Evolutionary conservation across 352 stramenopile species (phyloP).

Genomic region (Pseudoperonospora humuli): DNA sequence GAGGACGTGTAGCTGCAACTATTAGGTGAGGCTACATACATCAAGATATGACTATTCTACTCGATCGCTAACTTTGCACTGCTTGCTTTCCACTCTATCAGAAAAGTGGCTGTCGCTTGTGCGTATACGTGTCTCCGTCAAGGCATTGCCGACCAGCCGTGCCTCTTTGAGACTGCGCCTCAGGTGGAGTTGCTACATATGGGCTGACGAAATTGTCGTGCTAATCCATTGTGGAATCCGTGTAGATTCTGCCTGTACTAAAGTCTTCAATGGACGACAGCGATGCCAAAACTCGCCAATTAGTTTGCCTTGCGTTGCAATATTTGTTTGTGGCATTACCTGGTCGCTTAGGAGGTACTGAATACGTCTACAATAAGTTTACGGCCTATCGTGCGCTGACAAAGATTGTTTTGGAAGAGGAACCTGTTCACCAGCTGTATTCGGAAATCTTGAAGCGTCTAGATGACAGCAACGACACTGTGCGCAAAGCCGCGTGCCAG

Average conservation of each 20-base stretch:
- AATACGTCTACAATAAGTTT: not conserved
- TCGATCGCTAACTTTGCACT: slow-evolving; percentile 3
- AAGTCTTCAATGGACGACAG: slow-evolving; percentile 85
- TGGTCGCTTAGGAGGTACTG: slow-evolving; percentile 57
- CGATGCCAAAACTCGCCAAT: slow-evolving; percentile 83
- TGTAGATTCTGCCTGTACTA: slow-evolving; percentile 79
- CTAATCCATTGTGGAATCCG: not conserved
- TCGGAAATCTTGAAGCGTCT: slow-evolving; percentile 89
- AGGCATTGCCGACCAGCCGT: slow-evolving; percentile 57
- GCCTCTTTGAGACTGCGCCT: slow-evolving; percentile 77
- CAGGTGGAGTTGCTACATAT: slow-evolving; percentile 29
- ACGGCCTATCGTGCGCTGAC: slow-evolving; percentile 1
- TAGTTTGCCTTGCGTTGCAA: slow-evolving; percentile 84
- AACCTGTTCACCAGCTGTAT: slow-evolving; percentile 87
- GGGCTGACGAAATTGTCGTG: not conserved
- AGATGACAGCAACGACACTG: slow-evolving; percentile 88
- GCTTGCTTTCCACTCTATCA: slow-evolving; percentile 11
- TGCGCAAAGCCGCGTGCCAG: slow-evolving; percentile 81
- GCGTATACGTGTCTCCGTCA: slow-evolving; percentile 81
- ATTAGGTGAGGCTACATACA: slow-evolving; percentile 41
- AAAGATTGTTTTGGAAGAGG: slow-evolving; percentile 39
- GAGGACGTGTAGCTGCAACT: slow-evolving; percentile 76
- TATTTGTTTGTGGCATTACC: slow-evolving; percentile 80
- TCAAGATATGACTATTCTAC: not conserved
- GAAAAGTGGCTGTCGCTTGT: slow-evolving; percentile 85